phyloP scores from a whole-genome alignment of 495 filamentous ascomycete species.

The Lasiosphaeria miniovina region DNA sequence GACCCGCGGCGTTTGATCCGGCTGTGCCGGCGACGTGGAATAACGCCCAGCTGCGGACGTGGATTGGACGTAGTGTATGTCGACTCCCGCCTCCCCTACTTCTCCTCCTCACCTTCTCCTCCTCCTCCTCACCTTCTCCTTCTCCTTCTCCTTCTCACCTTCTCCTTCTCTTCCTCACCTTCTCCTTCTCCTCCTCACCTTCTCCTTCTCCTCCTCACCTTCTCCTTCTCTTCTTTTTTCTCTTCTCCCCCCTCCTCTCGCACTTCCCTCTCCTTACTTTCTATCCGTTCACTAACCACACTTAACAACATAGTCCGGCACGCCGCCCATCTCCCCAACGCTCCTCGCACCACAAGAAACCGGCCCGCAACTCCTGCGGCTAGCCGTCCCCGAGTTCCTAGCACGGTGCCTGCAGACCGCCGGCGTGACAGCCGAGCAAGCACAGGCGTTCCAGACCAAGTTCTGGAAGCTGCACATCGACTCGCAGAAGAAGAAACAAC shows the following conservation, averaged over 20 bases:
- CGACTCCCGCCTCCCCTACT: neutral
- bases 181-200: no score
- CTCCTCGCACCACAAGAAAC: slow-evolving; percentile 24
- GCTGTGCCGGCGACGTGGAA: slow-evolving; percentile 20
- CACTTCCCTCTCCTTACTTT: neutral
- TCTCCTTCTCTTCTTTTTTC: neutral
- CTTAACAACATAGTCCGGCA: slow-evolving; percentile 16
- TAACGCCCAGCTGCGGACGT: slow-evolving; percentile 19
- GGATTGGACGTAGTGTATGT: slow-evolving; percentile 22
- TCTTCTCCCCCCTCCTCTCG: neutral
- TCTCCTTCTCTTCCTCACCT: neutral
- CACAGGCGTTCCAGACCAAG: slow-evolving; percentile 32
- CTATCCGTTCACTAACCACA: neutral
- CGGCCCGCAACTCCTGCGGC: slow-evolving; percentile 25
- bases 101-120: neutral
- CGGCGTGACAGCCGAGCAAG: slow-evolving; percentile 25
- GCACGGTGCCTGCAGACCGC: slow-evolving; percentile 22
- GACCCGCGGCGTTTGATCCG: slow-evolving; percentile 10
- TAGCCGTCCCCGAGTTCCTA: slow-evolving; percentile 21
- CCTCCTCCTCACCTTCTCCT: neutral
- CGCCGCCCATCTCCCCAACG: slow-evolving; percentile 12
- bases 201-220: neutral
- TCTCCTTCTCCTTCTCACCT: no score
- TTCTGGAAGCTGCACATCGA: slow-evolving; percentile 35
- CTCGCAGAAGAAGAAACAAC: slow-evolving; percentile 14